phyloP scores from a whole-genome alignment of 2,329 filamentous ascomycete genomes.

The Verticillium nubilum region DNA sequence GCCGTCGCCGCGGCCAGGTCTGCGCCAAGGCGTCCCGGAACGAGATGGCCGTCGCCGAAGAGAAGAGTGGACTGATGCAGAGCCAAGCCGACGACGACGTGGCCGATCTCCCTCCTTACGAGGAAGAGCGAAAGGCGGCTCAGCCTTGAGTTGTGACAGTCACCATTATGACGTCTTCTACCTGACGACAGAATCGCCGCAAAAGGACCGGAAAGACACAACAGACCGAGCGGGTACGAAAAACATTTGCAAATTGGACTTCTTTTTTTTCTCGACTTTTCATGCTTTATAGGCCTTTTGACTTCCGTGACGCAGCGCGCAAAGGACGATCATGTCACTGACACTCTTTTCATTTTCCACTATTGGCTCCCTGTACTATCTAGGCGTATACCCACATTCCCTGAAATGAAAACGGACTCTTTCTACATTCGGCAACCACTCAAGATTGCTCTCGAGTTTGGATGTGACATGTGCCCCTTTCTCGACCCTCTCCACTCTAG shows the following conservation, averaged over 20 bases:
- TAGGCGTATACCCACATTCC: slow-evolving; percentile 4
- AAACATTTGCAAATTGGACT: neutral
- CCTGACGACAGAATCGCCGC: neutral
- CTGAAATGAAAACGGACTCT: neutral
- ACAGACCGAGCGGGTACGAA: neutral
- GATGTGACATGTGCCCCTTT: too few relatives aligned
- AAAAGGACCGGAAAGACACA: neutral
- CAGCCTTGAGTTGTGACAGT: slow-evolving; percentile 1
- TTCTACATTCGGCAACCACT: neutral
- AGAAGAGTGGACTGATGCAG: slow-evolving; percentile 46
- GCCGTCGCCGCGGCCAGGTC: slow-evolving; percentile 21
- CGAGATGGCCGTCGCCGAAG: slow-evolving; percentile 34
- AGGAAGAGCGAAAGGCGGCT: slow-evolving; percentile 5
- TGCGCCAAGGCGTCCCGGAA: slow-evolving; percentile 26
- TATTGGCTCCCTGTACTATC: neutral
- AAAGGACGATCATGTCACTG: neutral
- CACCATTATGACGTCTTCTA: neutral
- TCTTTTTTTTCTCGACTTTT: neutral
- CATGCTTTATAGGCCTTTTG: neutral
- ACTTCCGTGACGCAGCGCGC: neutral
- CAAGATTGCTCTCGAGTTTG: too few relatives aligned
- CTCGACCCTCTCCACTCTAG: too few relatives aligned
- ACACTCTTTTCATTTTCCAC: neutral
- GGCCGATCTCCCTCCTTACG: slow-evolving; percentile 22
- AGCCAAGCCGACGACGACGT: slow-evolving; percentile 21